Conservation (phyloP, 768 basidiomycete species). For the Termitomyces sp. region DNA sequence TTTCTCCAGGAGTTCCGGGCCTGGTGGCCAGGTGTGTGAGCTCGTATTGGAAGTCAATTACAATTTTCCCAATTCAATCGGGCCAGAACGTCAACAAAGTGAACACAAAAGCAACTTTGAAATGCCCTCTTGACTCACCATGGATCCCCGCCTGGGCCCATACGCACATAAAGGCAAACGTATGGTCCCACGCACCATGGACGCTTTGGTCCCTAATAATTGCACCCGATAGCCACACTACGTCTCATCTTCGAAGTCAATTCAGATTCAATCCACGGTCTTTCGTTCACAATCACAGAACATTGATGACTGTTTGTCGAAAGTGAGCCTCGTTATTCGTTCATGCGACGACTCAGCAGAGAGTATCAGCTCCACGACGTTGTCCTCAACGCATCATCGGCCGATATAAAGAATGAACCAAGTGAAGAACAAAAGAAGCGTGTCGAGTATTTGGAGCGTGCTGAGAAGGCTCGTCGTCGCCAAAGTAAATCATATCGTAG, state of each 20-base stretch:
- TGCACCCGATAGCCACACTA: slow-evolving; percentile 46
- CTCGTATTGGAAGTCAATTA: background rate
- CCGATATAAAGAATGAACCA: slow-evolving; percentile 44
- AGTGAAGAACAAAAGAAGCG: slow-evolving; percentile 51
- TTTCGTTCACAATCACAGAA: slow-evolving; percentile 78
- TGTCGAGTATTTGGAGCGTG: slow-evolving; percentile 38
- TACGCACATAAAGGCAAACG: slow-evolving; percentile 38
- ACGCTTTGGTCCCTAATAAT: background rate
- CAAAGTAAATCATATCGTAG: slow-evolving; percentile 49
- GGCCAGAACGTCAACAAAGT: slow-evolving; percentile 81
- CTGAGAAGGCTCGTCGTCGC: slow-evolving; percentile 41
- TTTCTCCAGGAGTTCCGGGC: slow-evolving; percentile 78
- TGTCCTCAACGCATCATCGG: slow-evolving; percentile 40
- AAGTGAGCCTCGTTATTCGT: slow-evolving; percentile 32
- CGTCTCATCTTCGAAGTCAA: slow-evolving; percentile 58
- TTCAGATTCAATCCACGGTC: slow-evolving; percentile 62
- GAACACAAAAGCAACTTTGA: slow-evolving; percentile 73
- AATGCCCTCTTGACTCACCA: slow-evolving; percentile 46
- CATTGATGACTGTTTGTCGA: slow-evolving; percentile 62
- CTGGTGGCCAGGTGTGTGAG: slow-evolving; percentile 66
- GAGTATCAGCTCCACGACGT: slow-evolving; percentile 44
- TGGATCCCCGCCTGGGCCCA: slow-evolving; percentile 74
- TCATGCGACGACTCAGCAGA: background rate
- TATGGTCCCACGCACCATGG: slow-evolving; percentile 22
- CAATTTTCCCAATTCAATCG: background rate